Evolutionary conservation across 805 yeast species (phyloP).

Genomic region (Saccharomycodes ludwigii): DNA sequence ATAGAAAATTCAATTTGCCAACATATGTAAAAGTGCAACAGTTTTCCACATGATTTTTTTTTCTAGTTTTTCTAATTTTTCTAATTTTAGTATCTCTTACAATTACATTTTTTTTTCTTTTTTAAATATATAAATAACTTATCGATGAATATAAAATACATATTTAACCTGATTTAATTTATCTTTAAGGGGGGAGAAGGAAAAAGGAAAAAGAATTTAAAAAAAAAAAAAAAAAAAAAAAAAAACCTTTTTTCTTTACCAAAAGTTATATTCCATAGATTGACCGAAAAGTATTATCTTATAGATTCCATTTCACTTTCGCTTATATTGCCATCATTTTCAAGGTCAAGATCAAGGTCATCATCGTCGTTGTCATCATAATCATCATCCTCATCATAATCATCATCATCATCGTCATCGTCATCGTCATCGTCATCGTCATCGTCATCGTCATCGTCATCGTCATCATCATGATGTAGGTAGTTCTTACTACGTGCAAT

Average conservation of each 20-base stretch:
- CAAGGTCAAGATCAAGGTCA: no score
- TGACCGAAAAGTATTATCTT: slow-evolving; percentile 3
- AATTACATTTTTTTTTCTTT: no score
- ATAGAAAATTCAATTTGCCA: slow-evolving; percentile 77
- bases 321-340: slow-evolving; percentile 14
- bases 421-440: slow-evolving; percentile 15
- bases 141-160: no score
- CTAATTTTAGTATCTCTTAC: no score
- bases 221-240: no score
- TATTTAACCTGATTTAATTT: no score
- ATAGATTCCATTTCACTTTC: slow-evolving; percentile 13
- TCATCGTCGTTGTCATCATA: no score
- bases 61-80: no score
- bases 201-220: no score
- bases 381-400: no score
- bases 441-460: slow-evolving; percentile 23
- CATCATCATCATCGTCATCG: slow-evolving; percentile 2
- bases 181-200: no score
- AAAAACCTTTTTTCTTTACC: slow-evolving; percentile 1
- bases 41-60: slow-evolving; percentile 23
- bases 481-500: slow-evolving; percentile 14
- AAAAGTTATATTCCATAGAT: slow-evolving; percentile 2
- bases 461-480: slow-evolving; percentile 14
- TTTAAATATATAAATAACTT: no score
- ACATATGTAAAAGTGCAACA: slow-evolving; percentile 95